phyloP scores from a whole-genome alignment of 345 rosid species.

The Litchi chinensis region DNA sequence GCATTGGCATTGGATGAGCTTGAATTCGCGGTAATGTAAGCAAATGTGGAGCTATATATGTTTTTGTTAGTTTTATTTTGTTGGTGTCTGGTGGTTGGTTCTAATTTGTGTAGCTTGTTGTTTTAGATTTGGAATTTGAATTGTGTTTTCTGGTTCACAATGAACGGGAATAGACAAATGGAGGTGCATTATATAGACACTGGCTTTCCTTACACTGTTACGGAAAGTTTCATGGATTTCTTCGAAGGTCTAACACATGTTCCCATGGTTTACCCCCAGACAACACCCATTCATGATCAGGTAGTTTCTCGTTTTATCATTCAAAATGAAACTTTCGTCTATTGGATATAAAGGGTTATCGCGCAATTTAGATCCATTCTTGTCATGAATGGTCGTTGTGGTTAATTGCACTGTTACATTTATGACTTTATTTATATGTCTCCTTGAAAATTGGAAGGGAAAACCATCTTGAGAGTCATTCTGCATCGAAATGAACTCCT shows the following conservation, averaged over 20 bases:
- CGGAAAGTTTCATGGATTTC: conserved; percentile 66
- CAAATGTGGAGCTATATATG: not conserved
- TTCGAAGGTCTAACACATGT: conserved; percentile 51
- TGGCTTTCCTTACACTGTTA: conserved; percentile 55
- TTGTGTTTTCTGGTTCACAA: conserved; percentile 18
- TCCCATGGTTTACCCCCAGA: conserved; percentile 40
- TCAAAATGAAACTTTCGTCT: not conserved
- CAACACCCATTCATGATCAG: conserved; percentile 51
- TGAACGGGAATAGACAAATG: conserved; percentile 57
- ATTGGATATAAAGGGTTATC: conserved; percentile 15
- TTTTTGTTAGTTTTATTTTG: not conserved
- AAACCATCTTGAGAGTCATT: not conserved
- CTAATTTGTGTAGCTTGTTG: conserved; percentile 31
- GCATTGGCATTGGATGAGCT: conserved; percentile 6
- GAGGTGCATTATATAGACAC: conserved; percentile 56
- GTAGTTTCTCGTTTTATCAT: conserved; percentile 29
- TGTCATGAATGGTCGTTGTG: conserved; percentile 7
- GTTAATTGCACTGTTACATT: conserved; percentile 7
- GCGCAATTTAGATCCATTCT: conserved; percentile 12
- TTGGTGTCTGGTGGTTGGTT: not conserved
- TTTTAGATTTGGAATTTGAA: conserved; percentile 12
- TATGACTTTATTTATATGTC: not conserved
- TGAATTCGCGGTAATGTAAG: not conserved
- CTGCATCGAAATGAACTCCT: not conserved
- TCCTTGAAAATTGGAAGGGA: not conserved